Evolutionary conservation across 345 rosid genomes (phyloP), one percentile per base, ranked within the genome.

Genomic region (Lagerstroemia speciosa): DNA sequence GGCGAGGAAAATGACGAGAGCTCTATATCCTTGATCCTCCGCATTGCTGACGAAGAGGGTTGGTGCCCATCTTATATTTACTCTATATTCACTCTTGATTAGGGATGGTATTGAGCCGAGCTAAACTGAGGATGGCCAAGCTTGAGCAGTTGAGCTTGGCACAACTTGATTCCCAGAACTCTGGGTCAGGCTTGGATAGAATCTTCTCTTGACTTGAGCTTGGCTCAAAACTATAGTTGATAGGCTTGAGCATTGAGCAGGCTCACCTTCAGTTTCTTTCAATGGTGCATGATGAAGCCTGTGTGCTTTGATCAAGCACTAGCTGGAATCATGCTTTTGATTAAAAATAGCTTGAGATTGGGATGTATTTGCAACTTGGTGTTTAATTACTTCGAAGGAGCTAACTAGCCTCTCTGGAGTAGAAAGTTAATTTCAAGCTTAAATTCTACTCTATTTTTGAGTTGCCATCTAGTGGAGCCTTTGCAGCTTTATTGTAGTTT

Each of bases 21-120:
- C 31, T 85, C 97, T 48, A 77, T 93, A 15, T 89, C 96, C 19
- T 71, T 93, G 65, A 86, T 85, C 69, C 81, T 93, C 70, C 89
- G 89, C 57, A 87, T 93, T 73, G 83, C 87, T 22, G 92, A 91
- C 75, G 82, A 75, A 64, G 81, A 73, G 68, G 92, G 98, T 91
- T 55, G 78, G 87, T 29, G 30, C 11, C 46, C 68, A 29, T 66
- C 62, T 68, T 32, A 48, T 24, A 24, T 60, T 36, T 32, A 38
- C 19, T 45, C 17, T 58, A 67, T 55, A 9, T 6, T 14, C 24
- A 17, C 12, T 63, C 41, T 31, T 63, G 22, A 3, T 32, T 8
- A 17, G 37, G 41, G 66, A 19, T 32, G 2, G 8, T 20, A 5
- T 33, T 63, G 66, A 16, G 36, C 66, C 8, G 66, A 24, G 60